Evolutionary conservation across 352 stramenopile species (phyloP).

Genomic region (Phytophthora meadii): DNA sequence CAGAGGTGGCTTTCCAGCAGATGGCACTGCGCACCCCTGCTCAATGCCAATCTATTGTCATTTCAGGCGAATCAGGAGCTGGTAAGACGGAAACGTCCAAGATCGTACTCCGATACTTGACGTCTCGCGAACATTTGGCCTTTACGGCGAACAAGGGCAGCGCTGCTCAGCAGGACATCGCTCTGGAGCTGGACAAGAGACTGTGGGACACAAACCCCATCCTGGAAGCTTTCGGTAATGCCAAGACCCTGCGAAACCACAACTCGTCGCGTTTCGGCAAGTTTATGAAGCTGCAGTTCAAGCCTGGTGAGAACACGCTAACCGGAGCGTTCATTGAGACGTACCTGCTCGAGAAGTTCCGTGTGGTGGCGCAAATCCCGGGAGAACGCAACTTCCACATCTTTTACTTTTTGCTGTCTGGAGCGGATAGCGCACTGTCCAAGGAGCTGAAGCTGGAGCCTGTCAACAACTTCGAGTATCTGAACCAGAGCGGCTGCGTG

Average conservation of each 20-base stretch:
- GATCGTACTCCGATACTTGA: conserved; percentile 90
- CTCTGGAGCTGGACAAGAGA: conserved; percentile 85
- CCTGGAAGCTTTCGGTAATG: conserved; percentile 88
- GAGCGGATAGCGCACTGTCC: conserved; percentile 66
- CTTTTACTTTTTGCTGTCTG: conserved; percentile 90
- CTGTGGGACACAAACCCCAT: conserved; percentile 92
- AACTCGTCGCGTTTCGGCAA: conserved; percentile 90
- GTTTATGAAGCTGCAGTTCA: conserved; percentile 93
- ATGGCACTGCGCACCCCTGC: conserved; percentile 83
- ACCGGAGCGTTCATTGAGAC: conserved; percentile 87
- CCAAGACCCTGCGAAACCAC: conserved; percentile 90
- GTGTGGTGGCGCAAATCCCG: conserved; percentile 86
- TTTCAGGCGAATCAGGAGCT: conserved; percentile 86
- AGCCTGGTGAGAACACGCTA: conserved; percentile 73
- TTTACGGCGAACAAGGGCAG: conserved; percentile 45
- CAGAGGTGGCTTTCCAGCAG: conserved; percentile 90
- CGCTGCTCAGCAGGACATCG: conserved; percentile 59
- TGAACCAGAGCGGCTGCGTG: conserved; percentile 89
- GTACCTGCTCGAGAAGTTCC: conserved; percentile 91
- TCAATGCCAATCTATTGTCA: conserved; percentile 90
- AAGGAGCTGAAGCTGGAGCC: conserved; percentile 67
- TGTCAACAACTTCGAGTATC: conserved; percentile 72
- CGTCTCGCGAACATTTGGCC: conserved; percentile 77
- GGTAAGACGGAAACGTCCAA: conserved; percentile 92
- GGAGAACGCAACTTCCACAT: conserved; percentile 93